Conservation (phyloP, 495 filamentous ascomycete species). For the Amniculicola lignicola region DNA sequence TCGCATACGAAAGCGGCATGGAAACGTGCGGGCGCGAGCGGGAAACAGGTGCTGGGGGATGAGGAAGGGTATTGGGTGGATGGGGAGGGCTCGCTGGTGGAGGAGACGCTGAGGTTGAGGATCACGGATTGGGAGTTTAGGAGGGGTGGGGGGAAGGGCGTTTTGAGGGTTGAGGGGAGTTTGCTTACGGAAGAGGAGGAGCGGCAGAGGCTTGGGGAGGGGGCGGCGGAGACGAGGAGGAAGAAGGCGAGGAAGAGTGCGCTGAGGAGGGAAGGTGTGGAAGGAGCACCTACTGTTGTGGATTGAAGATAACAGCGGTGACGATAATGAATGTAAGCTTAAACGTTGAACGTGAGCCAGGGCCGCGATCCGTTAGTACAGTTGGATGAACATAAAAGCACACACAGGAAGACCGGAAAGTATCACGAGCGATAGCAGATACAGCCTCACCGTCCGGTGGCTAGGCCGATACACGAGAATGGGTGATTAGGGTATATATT, state of each 20-base stretch:
- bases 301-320: too few relatives aligned
- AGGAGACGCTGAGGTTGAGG: constrained; percentile 58
- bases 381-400: too few relatives aligned
- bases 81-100: constrained; percentile 58
- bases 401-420: too few relatives aligned
- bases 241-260: not conserved
- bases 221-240: constrained; percentile 4
- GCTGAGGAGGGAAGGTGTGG: constrained; percentile 5
- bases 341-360: too few relatives aligned
- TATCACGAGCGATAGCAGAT: too few relatives aligned
- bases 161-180: constrained; percentile 68
- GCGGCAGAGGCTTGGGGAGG: not conserved
- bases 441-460: too few relatives aligned
- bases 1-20: constrained; percentile 14
- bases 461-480: too few relatives aligned
- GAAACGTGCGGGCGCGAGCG: constrained; percentile 15
- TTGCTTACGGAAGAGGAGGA: constrained; percentile 50
- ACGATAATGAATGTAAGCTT: too few relatives aligned
- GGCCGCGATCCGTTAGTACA: too few relatives aligned
- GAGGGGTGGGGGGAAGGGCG: constrained; percentile 55
- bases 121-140: constrained; percentile 60
- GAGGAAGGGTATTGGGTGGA: constrained; percentile 61
- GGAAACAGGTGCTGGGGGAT: constrained; percentile 18
- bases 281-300: too few relatives aligned
- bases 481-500: too few relatives aligned